Conservation (phyloP, 129 eudicot species). For the Saussurea involucrata region DNA sequence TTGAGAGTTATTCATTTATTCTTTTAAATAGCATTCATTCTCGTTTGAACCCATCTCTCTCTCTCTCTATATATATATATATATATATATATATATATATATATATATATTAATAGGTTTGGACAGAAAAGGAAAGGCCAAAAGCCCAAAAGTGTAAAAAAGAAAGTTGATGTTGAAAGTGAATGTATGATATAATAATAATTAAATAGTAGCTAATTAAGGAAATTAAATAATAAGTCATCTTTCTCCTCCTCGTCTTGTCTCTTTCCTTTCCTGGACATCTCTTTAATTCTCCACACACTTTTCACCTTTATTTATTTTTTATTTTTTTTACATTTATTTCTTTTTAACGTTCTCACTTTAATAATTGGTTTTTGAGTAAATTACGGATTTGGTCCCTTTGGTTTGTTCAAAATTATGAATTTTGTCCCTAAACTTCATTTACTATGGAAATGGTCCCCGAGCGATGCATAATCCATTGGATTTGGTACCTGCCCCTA, state of each 20-base stretch:
- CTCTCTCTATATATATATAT: too few species aligned
- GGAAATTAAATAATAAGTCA: conserved; percentile 72
- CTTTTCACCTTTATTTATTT: not conserved
- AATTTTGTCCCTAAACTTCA: too few species aligned
- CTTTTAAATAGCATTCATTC: too few species aligned
- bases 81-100: too few species aligned
- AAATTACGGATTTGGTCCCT: too few species aligned
- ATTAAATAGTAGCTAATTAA: conserved; percentile 42
- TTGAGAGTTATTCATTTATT: too few species aligned
- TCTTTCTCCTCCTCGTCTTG: conserved; percentile 54
- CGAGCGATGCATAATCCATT: too few species aligned
- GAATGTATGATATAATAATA: conserved; percentile 34
- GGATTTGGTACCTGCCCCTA: too few species aligned
- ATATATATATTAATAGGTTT: not conserved
- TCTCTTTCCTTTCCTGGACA: conserved; percentile 64
- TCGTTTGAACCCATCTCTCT: too few species aligned
- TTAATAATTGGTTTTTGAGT: not conserved
- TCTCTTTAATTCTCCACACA: conserved; percentile 15
- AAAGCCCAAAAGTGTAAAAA: conserved; percentile 26
- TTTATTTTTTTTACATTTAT: not conserved
- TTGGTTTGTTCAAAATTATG: too few species aligned
- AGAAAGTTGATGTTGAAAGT: conserved; percentile 27
- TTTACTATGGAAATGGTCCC: too few species aligned
- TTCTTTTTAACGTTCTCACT: not conserved
- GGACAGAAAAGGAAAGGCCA: conserved; percentile 13